These are phyloP conservation scores for Haplosporangium gracile DNA, from an alignment of 192 early-diverging fungal genomes.

Conservation along the genomic window DNA sequence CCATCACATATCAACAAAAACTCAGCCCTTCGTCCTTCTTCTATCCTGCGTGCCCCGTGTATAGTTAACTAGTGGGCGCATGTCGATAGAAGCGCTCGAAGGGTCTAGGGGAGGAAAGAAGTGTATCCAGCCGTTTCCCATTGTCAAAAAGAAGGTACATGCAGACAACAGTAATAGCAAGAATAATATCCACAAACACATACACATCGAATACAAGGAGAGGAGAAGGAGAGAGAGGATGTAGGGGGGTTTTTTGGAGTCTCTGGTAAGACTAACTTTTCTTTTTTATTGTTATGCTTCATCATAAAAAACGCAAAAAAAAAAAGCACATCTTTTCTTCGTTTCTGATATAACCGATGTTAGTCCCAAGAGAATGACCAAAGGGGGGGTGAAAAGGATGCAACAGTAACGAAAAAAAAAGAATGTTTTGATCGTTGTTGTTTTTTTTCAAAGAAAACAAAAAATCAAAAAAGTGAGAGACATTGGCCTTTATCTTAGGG, in stretches of 20 bases:
- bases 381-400: conserved; percentile 13
- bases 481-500: not conserved
- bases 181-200: no score
- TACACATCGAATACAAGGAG: no score
- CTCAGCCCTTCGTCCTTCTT: no score
- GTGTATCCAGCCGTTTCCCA: no score
- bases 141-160: no score
- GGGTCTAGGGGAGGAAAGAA: no score
- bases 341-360: not conserved
- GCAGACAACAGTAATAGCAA: no score
- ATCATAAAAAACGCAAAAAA: not conserved
- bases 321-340: not conserved
- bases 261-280: conserved; percentile 49
- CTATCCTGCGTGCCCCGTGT: no score
- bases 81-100: no score
- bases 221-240: not conserved
- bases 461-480: not conserved
- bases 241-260: conserved; percentile 22
- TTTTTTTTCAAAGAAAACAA: not conserved
- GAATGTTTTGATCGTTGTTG: not conserved
- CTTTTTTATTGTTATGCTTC: conserved; percentile 41
- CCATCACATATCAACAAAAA: no score
- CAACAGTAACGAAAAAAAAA: not conserved
- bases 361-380: conserved; percentile 30
- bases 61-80: no score